Evolutionary conservation across 169 alveolate genomes (phyloP), one percentile per base, ranked within the genome.

Genomic region (Plasmodium vinckei): DNA sequence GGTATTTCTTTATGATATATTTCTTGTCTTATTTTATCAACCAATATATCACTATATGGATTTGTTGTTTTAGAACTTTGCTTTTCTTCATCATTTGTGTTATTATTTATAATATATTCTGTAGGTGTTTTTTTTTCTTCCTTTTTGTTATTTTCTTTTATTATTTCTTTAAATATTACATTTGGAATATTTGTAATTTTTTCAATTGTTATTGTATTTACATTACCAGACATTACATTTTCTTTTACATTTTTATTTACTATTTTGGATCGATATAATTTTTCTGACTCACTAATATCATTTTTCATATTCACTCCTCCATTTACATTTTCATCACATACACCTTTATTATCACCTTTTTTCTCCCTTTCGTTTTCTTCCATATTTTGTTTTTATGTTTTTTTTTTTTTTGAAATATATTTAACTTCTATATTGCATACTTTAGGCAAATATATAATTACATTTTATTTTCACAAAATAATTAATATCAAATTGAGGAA

Each of bases 1-100:
- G 63, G 6, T 23, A 75, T 39, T 39, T 75, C 44, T 33, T 49
- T 46, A 39, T 75, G 54, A 54, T 61, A 65, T 10, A 75, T 57
- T 54, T 75, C 88, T 54, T 75, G 88, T 21, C 88, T 75, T 63
- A 73, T 73, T 9, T 75, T 73, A 33, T 49, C 42, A 46, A 75
- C 44, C 1, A 75, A 73, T 42, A 75, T 47, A 19, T 75, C 88
- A 63, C 47, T 17, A 63, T 75, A 57, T 27, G 70, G 63, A 0
- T 56, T 73, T 63, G 23, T 73, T 61, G 42, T 61, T 47, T 63
- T 61, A 49, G 42, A 53, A n/a, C 63, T 67, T 42, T 75, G 23
- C 15, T 75, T 75, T 56, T 75, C 64, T 9, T 61, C 44, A 9
- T 19, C 88, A 27, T 75, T 63, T 13, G 61, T 54, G 3, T 33